phyloP scores from a whole-genome alignment of 139 green algal species.

The Chlorella sp. region DNA sequence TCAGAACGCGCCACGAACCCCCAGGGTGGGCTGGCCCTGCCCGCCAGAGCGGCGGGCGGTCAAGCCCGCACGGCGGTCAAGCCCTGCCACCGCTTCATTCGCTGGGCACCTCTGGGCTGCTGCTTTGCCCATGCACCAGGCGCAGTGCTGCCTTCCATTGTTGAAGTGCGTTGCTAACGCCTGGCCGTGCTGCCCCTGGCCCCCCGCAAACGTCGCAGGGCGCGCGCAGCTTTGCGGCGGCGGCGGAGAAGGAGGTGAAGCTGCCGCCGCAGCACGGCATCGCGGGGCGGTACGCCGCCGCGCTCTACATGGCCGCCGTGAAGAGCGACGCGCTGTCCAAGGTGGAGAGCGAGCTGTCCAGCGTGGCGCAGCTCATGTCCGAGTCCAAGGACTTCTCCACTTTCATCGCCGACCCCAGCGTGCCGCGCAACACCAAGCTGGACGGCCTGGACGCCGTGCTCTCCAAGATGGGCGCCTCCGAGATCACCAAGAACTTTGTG shows the following conservation, averaged over 20 bases:
- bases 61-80: too few species aligned
- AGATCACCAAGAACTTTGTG: conserved; percentile 69
- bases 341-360: conserved; percentile 57
- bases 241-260: conserved; percentile 28
- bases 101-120: too few species aligned
- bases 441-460: conserved; percentile 49
- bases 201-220: background rate
- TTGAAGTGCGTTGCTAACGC: background rate
- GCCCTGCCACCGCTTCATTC: too few species aligned
- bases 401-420: conserved; percentile 58
- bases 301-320: conserved; percentile 60
- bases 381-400: conserved; percentile 47
- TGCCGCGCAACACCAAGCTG: conserved; percentile 45
- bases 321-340: conserved; percentile 52
- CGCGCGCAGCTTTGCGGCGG: conserved; percentile 13
- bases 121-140: background rate
- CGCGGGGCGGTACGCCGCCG: conserved; percentile 67
- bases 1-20: too few species aligned
- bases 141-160: background rate
- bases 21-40: too few species aligned
- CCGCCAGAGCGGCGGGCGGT: too few species aligned
- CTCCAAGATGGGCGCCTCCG: conserved; percentile 46
- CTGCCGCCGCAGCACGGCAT: conserved; percentile 53
- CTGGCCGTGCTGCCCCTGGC: background rate
- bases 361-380: conserved; percentile 40